Evolutionary conservation across 192 early-diverging fungal species (phyloP), one percentile per base, ranked within the genome.

Genomic region (Backusella tuberculispora): DNA sequence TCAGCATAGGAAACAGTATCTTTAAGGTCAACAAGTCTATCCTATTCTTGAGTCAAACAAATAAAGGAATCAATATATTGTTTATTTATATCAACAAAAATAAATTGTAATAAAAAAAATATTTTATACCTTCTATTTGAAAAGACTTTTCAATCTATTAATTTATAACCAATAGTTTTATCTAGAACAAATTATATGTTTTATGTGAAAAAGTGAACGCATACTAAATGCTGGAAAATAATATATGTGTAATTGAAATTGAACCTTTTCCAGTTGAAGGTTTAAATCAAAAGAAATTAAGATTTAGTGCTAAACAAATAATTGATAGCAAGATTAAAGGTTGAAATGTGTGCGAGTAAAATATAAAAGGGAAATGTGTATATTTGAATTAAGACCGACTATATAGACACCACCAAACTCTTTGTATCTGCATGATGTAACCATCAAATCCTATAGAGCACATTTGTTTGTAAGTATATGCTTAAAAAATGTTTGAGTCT

Each of bases 311-410:
- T n/a, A n/a, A n/a, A n/a, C n/a, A n/a, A n/a, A n/a, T n/a, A n/a
- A n/a, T n/a, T n/a, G n/a, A n/a, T n/a, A n/a, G n/a, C n/a, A n/a
- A n/a, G n/a, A n/a, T n/a, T n/a, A n/a, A n/a, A n/a, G n/a, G n/a
- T n/a, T n/a, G n/a, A n/a, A n/a, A n/a, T n/a, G n/a, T n/a, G n/a
- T n/a, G n/a, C n/a, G n/a, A n/a, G n/a, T n/a, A n/a, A n/a, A n/a
- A n/a, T n/a, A n/a, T n/a, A n/a, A n/a, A n/a, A n/a, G n/a, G 66
- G 66, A 67, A 67, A 64, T 64, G 26, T 64, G 63, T 24, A 64
- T 12, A 64, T 6, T 64, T 64, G 29, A 64, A 64, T 34, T 64
- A 34, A 64, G 63, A 64, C 26, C 63, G 63, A 64, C 63, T 21
- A 64, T 6, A 64, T 64, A 64, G 6, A 64, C 63, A 64, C 63